phyloP scores from a whole-genome alignment of 805 yeast genomes.

The Metschnikowia hibisci region DNA sequence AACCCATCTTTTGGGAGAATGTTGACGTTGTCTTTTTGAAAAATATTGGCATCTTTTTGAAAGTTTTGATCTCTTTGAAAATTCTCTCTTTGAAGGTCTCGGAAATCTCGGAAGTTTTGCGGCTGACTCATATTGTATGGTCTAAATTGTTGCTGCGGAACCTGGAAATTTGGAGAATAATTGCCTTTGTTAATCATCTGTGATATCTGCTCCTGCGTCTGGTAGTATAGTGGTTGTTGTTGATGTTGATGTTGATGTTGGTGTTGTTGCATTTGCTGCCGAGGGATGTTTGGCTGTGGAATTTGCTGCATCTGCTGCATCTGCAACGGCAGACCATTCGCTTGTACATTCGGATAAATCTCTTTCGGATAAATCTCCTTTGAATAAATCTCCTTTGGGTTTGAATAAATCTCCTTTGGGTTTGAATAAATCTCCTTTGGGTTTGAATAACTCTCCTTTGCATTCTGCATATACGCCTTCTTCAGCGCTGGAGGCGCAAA shows the following conservation, averaged over 20 bases:
- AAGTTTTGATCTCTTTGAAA: not conserved
- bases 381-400: not conserved
- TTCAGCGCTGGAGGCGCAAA: not conserved
- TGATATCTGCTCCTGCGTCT: not conserved
- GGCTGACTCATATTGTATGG: too few relatives aligned
- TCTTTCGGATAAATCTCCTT: too few relatives aligned
- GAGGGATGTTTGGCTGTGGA: not conserved
- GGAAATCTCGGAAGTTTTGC: too few relatives aligned
- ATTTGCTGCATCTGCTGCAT: not conserved
- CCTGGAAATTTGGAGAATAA: not conserved
- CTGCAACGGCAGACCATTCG: not conserved
- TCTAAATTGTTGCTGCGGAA: not conserved
- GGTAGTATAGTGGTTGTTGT: constrained; percentile 1
- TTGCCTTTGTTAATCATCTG: not conserved
- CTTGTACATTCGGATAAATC: not conserved
- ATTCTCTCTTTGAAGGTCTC: not conserved
- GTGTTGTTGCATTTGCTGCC: not conserved
- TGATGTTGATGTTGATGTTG: not conserved
- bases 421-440: not conserved
- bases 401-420: not conserved
- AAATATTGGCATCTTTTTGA: not conserved
- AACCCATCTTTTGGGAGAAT: not conserved
- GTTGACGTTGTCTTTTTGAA: not conserved
- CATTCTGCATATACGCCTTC: not conserved
- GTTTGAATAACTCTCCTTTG: not conserved